Evolutionary conservation across 2,329 filamentous ascomycete genomes (phyloP).

Genomic region (Verticillium isaacii): DNA sequence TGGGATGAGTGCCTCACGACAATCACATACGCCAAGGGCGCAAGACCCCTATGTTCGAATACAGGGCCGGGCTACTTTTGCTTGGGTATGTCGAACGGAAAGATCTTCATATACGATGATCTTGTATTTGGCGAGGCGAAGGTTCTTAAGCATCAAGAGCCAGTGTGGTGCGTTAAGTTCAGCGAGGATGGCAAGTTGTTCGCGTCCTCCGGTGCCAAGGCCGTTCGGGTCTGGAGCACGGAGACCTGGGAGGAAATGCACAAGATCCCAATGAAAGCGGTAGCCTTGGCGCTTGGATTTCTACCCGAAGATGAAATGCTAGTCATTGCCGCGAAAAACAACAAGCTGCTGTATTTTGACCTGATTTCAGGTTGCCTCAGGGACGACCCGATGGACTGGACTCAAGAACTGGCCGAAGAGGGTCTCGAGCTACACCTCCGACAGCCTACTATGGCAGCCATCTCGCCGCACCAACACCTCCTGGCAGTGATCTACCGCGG

Average conservation of each 20-base stretch:
- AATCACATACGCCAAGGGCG: too few relatives aligned
- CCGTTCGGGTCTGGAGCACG: neutral
- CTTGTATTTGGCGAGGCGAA: too few relatives aligned
- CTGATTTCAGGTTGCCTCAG: neutral
- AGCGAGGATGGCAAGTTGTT: neutral
- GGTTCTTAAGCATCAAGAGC: neutral
- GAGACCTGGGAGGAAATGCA: neutral
- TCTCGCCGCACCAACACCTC: too few relatives aligned
- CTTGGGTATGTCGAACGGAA: too few relatives aligned
- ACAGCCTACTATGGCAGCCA: too few relatives aligned
- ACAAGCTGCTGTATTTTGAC: neutral
- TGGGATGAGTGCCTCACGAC: too few relatives aligned
- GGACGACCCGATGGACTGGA: neutral
- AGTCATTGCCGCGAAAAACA: neutral
- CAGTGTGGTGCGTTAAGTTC: neutral
- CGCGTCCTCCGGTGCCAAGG: neutral
- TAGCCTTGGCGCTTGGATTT: neutral
- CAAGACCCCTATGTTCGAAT: too few relatives aligned
- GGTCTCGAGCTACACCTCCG: too few relatives aligned
- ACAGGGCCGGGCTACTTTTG: too few relatives aligned
- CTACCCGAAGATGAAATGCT: neutral
- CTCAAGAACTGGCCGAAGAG: too few relatives aligned
- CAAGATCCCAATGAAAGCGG: neutral
- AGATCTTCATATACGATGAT: too few relatives aligned
- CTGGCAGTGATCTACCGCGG: too few relatives aligned